Evolutionary conservation across 371 early-diverging fungal species (phyloP).

Genomic region (Parasitella parasitica): DNA sequence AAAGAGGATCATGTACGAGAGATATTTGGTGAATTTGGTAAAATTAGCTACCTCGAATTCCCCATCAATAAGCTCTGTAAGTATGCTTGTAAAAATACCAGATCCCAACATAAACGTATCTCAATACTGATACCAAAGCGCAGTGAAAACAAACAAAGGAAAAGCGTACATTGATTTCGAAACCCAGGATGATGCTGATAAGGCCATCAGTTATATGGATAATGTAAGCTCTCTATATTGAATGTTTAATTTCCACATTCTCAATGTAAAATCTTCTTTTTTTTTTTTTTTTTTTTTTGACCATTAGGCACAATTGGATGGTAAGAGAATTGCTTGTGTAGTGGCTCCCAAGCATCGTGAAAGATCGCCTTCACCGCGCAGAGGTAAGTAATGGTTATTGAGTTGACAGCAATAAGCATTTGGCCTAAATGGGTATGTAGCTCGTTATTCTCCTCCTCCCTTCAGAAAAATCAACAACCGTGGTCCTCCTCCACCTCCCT

Average conservation of each 20-base stretch:
- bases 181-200: constrained; percentile 52
- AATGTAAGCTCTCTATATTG: constrained; percentile 29
- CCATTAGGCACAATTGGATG: constrained; percentile 57
- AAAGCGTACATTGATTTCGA: constrained; percentile 58
- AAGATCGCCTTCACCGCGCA: constrained; percentile 33
- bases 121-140: background rate
- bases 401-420: background rate
- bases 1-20: constrained; percentile 47
- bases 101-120: no score
- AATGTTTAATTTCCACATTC: background rate
- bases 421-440: background rate
- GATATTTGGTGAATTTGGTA: constrained; percentile 47
- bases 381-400: constrained; percentile 17
- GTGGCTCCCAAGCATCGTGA: constrained; percentile 33
- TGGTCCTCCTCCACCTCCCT: constrained; percentile 3
- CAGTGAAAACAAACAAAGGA: constrained; percentile 55
- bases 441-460: constrained; percentile 35
- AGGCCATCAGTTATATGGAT: constrained; percentile 58
- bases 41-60: constrained; percentile 36
- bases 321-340: constrained; percentile 32
- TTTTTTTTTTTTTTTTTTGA: no score
- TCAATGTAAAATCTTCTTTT: background rate
- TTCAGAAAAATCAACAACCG: constrained; percentile 19
- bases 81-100: background rate
- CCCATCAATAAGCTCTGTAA: constrained; percentile 47